These are phyloP conservation scores for Gymnopilus dilepis DNA, from an alignment of 768 basidiomycete species.

Conservation along the genomic window DNA sequence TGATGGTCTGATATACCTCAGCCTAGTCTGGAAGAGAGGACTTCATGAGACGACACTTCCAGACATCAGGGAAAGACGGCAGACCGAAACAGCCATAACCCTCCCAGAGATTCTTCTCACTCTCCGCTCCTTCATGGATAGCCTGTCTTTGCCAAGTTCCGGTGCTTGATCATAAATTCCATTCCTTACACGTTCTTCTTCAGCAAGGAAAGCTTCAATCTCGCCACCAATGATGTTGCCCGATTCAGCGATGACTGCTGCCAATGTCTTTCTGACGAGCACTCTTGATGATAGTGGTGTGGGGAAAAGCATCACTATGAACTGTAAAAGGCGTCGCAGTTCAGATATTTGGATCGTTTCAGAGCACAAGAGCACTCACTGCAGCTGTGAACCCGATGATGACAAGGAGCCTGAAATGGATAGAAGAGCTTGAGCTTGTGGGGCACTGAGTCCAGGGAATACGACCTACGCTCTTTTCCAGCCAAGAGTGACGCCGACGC, in stretches of 20 bases:
- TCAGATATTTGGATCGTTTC: not conserved
- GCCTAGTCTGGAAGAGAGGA: conserved; percentile 34
- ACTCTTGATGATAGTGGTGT: conserved; percentile 47
- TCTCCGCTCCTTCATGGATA: conserved; percentile 45
- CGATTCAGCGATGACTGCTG: conserved; percentile 39
- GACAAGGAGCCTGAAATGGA: conserved; percentile 41
- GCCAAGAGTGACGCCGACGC: conserved; percentile 42
- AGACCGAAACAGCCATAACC: conserved; percentile 40
- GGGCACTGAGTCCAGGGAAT: not conserved
- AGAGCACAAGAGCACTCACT: conserved; percentile 27
- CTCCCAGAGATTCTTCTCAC: conserved; percentile 40
- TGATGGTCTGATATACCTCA: conserved; percentile 43
- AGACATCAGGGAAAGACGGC: conserved; percentile 12
- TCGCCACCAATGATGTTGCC: conserved; percentile 45
- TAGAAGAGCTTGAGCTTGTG: not conserved
- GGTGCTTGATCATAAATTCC: conserved; percentile 29
- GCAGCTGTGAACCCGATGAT: conserved; percentile 50
- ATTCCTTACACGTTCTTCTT: conserved; percentile 41
- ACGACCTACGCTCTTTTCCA: conserved; percentile 48
- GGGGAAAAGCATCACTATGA: conserved; percentile 53
- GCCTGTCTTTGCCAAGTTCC: conserved; percentile 17
- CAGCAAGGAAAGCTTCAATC: conserved; percentile 50
- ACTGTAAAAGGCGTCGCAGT: conserved; percentile 27
- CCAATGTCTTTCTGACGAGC: conserved; percentile 46
- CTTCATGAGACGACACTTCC: not conserved